Conservation (phyloP, 2,329 filamentous ascomycete species). For the Fusarium falciforme region DNA sequence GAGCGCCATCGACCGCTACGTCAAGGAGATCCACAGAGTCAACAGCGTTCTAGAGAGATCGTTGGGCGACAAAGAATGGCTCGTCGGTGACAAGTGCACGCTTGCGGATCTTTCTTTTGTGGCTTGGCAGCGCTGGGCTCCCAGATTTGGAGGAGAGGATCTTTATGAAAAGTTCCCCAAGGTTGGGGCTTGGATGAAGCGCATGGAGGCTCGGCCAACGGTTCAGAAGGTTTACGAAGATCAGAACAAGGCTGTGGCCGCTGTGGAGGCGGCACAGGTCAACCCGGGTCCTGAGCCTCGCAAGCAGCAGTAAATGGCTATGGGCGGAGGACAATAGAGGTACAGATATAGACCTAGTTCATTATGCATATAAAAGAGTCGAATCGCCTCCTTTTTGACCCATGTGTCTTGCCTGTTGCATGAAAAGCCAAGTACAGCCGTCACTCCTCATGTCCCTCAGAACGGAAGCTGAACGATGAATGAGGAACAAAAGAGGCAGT, state of each 20-base stretch:
- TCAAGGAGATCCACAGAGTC: background rate
- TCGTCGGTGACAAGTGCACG: background rate
- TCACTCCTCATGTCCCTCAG: background rate
- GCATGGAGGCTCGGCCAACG: background rate
- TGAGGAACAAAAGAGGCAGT: background rate
- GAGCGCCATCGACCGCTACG: background rate
- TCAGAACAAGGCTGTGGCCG: background rate
- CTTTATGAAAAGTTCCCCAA: background rate
- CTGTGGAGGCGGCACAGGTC: background rate
- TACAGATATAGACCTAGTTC: background rate
- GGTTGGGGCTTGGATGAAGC: background rate
- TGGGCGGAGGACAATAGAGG: background rate
- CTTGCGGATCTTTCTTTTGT: background rate
- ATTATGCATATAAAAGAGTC: background rate
- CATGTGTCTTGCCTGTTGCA: background rate
- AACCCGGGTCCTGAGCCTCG: background rate
- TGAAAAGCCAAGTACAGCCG: background rate
- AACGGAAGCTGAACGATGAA: background rate
- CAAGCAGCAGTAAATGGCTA: background rate
- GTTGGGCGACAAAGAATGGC: background rate
- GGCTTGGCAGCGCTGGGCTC: background rate
- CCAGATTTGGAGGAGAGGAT: background rate
- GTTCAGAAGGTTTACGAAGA: background rate
- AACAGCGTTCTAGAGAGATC: background rate
- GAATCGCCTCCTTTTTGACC: background rate